A percentile compares a stretch with the other conserved stretches of the same genome.
phyloP scores from a whole-genome alignment of 129 eudicot species.

The Arctium minus region DNA sequence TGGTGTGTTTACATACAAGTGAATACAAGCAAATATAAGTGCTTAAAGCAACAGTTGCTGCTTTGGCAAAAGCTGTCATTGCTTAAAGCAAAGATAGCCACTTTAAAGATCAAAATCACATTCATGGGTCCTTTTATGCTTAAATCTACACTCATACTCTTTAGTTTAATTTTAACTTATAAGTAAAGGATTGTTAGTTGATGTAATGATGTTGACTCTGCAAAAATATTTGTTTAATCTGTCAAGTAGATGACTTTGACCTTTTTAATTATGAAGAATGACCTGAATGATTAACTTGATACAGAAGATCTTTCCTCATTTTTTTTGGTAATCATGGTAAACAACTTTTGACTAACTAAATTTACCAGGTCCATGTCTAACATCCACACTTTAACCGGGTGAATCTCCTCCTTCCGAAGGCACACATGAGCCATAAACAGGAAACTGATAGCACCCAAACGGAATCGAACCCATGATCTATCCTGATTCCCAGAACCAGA shows the following conservation, averaged over 20 bases:
- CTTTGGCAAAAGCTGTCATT: conserved; percentile 36
- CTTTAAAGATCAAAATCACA: conserved; percentile 30
- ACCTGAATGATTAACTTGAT: conserved; percentile 26
- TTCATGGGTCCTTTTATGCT: conserved; percentile 23
- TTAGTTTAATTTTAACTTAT: conserved; percentile 29
- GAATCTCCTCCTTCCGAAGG: not conserved
- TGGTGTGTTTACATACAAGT: conserved; percentile 9
- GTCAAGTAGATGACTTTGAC: conserved; percentile 30
- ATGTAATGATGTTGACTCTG: conserved; percentile 45
- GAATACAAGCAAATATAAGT: conserved; percentile 1
- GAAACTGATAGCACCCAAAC: not conserved
- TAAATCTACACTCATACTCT: conserved; percentile 23
- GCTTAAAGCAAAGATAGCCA: conserved; percentile 35
- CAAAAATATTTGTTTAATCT: conserved; percentile 22
- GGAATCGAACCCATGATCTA: not conserved
- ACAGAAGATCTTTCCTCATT: conserved; percentile 17
- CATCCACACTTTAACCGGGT: not conserved
- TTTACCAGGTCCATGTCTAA: not conserved
- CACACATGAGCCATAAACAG: too few species aligned
- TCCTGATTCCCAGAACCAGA: not conserved
- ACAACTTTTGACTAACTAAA: not conserved
- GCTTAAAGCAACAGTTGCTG: conserved; percentile 24
- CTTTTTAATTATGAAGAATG: conserved; percentile 24
- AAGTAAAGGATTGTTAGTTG: conserved; percentile 38
- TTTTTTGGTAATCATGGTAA: not conserved